Evolutionary conservation across 345 rosid species (phyloP).

Genomic region (Bruguiera sexangula): DNA sequence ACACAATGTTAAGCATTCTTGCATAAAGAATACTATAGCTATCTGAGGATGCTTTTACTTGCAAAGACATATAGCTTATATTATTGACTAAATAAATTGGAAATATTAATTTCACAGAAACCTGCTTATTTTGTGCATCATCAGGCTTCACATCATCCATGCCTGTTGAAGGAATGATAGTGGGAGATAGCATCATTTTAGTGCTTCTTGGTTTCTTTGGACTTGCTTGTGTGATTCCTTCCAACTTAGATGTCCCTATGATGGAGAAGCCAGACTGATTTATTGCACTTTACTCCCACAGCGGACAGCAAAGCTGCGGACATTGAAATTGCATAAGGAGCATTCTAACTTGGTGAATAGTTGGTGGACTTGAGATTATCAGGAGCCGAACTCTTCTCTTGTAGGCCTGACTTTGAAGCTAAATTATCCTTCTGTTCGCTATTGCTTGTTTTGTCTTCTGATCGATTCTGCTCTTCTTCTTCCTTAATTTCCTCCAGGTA

Average conservation of each 20-base stretch:
- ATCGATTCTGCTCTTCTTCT: conserved; percentile 50
- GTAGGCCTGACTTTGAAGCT: conserved; percentile 51
- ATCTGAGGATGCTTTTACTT: no score
- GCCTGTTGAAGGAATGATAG: conserved; percentile 39
- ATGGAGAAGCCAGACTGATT: conserved; percentile 57
- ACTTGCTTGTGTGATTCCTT: conserved; percentile 68
- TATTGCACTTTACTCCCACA: conserved; percentile 35
- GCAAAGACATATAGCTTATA: no score
- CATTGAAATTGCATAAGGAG: conserved; percentile 40
- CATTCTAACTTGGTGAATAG: conserved; percentile 33
- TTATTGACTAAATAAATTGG: no score
- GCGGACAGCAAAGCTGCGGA: conserved; percentile 45
- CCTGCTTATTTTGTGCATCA: conserved; percentile 39
- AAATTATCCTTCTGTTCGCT: conserved; percentile 60
- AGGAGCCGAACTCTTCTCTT: conserved; percentile 41
- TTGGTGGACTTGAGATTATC: conserved; percentile 35
- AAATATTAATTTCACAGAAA: conserved; percentile 45
- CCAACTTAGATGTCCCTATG: conserved; percentile 63
- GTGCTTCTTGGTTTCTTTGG: conserved; percentile 65
- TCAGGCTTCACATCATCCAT: conserved; percentile 44
- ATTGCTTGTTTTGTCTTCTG: conserved; percentile 58
- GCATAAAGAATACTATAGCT: no score
- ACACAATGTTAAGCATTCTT: no score
- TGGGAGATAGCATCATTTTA: conserved; percentile 50
- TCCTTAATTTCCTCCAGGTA: conserved; percentile 82